Base-by-base conservation (phyloP, 2,329 filamentous ascomycete genomes). In the Proliferodiscus dingleyae region DNA sequence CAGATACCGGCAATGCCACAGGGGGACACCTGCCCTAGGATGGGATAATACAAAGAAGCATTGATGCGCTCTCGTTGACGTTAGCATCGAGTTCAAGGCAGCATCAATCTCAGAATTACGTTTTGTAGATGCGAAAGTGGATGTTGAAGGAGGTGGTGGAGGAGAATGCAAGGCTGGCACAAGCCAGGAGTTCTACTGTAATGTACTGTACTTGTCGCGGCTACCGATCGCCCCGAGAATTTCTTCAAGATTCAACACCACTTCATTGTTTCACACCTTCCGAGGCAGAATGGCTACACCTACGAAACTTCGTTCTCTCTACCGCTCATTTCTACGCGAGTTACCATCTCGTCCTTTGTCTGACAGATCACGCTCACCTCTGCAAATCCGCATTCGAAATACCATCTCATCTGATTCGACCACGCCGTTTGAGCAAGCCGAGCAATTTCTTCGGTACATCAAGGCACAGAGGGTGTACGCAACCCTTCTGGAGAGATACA, bases 241-340 rank as follows among this genome's bases (percentile, higher is more conserved):
- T 13, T 32, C 13, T n/a, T 9, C 15, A 18, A 41, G 19, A 8
- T 5, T 15, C 23, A 41, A 13, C 38, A 41, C 24, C 23, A 29
- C 26, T 41, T n/a, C 38, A 26, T 24, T 30, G n/a, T 11, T 8
- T 13, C 19, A 21, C 16, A 10, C 15, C 19, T 16, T 34, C 15
- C 32, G 16, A 10, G n/a, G n/a, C n/a, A 54, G 45, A 34, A 57
- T 60, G 53, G 40, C 66, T 37, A 59, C 68, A 30, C 65, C 73
- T 51, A 64, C 77, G 32, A 70, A 72, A 30, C 65, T 87, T 33
- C 87, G 88, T 61, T 81, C 88, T 28, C 76, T 95, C 63, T 97
- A 97, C 76, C 87, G 91, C 60, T 78, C 84, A 33, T 75, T 96
- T 62, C 81, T 97, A 45, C 89, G 91, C 66, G 89, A 96, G 71